phyloP scores from a whole-genome alignment of 192 early-diverging fungal species.

The Coemansia sp. region DNA sequence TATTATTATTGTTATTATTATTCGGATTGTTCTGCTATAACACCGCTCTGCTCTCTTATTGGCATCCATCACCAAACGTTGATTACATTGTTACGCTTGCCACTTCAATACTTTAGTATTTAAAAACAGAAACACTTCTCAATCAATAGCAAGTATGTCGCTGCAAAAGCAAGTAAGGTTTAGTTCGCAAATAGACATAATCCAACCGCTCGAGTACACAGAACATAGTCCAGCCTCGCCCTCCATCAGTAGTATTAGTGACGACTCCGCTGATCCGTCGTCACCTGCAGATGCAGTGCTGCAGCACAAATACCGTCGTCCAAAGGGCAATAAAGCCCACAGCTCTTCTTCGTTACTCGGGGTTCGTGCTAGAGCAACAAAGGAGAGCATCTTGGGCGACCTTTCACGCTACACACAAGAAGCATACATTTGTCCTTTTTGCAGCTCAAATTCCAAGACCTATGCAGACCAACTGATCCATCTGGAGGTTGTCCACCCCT shows the following conservation, averaged over 20 bases:
- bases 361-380: slow-evolving; percentile 10
- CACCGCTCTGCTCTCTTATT: too few species aligned
- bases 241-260: background rate
- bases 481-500: slow-evolving; percentile 30
- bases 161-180: slow-evolving; percentile 10
- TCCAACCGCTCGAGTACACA: background rate
- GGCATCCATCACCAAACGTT: too few species aligned
- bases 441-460: slow-evolving; percentile 13
- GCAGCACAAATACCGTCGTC: background rate
- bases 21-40: too few species aligned
- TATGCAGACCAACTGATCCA: slow-evolving; percentile 27
- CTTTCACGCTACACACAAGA: slow-evolving; percentile 24
- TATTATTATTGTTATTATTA: too few species aligned
- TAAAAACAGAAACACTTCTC: too few species aligned
- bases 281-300: background rate
- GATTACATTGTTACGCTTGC: too few species aligned
- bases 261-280: background rate
- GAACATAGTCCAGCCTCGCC: background rate
- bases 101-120: background rate
- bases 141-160: background rate
- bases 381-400: slow-evolving; percentile 22
- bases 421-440: slow-evolving; percentile 48
- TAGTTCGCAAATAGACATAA: slow-evolving; percentile 5
- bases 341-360: background rate
- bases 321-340: background rate